These are phyloP conservation scores for Chondrostereum purpureum DNA, from an alignment of 1,284 basidiomycete genomes.

Conservation along the genomic window DNA sequence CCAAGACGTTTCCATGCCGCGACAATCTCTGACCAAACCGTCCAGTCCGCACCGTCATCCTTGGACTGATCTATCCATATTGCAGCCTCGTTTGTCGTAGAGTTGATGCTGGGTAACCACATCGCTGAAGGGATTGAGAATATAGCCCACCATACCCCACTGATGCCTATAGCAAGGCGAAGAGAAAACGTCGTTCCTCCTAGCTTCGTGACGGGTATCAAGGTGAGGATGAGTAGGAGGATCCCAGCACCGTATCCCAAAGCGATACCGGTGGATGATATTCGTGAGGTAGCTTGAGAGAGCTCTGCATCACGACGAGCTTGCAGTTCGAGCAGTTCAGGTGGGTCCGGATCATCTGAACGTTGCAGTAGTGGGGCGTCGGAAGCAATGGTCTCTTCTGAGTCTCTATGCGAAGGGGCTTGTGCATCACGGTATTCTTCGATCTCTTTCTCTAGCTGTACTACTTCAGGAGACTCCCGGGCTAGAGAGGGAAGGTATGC, in stretches of 20 bases:
- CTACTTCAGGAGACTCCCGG: conserved; percentile 55
- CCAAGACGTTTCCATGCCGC: conserved; percentile 64
- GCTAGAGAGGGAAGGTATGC: conserved; percentile 80
- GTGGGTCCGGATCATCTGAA: conserved; percentile 4
- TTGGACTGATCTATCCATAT: conserved; percentile 14
- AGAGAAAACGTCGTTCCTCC: conserved; percentile 70
- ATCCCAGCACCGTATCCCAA: conserved; percentile 80
- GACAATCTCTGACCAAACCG: conserved; percentile 41
- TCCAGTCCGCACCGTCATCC: conserved; percentile 32
- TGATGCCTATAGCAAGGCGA: conserved; percentile 72
- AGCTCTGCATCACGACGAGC: conserved; percentile 45
- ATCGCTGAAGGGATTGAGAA: conserved; percentile 71
- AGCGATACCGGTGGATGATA: conserved; percentile 79
- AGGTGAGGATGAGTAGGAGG: conserved; percentile 57
- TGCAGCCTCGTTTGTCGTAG: conserved; percentile 3
- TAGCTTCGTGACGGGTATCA: conserved; percentile 64
- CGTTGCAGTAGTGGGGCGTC: not conserved
- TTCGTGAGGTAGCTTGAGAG: conserved; percentile 66
- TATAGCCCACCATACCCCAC: conserved; percentile 80
- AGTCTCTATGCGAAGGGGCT: conserved; percentile 11
- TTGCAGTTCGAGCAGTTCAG: conserved; percentile 17
- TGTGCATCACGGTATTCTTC: conserved; percentile 21
- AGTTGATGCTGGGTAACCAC: conserved; percentile 51
- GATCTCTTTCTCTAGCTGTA: conserved; percentile 35
- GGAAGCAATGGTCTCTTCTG: not conserved